Percentiles rank a stretch among this genome's conserved stretches.
phyloP scores from a whole-genome alignment of 768 basidiomycete species.

The Tulasnella sp. region DNA sequence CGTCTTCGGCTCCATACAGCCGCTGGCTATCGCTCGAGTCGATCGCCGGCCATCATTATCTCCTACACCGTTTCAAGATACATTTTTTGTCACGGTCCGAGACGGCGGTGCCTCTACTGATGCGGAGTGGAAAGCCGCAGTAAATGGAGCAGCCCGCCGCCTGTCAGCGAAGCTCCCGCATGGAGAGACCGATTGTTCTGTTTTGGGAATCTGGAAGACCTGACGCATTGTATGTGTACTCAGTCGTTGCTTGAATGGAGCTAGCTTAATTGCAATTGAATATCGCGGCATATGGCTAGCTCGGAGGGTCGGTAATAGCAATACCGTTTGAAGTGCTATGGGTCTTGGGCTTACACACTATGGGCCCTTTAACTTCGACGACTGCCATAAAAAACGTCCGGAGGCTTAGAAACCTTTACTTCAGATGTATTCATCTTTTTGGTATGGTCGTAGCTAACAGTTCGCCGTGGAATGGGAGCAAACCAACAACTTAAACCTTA shows the following conservation, averaged over 20 bases:
- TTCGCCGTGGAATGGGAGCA: too few relatives aligned
- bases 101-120: not conserved
- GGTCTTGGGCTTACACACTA: not conserved
- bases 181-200: not conserved
- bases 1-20: not conserved
- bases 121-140: not conserved
- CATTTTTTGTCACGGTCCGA: slow-evolving; percentile 26
- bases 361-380: too few relatives aligned
- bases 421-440: too few relatives aligned
- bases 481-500: too few relatives aligned
- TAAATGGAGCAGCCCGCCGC: not conserved
- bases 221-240: not conserved
- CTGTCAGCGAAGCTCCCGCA: not conserved
- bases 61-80: slow-evolving; percentile 24
- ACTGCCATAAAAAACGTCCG: too few relatives aligned
- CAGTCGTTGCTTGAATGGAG: not conserved
- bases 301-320: not conserved
- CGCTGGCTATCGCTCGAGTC: slow-evolving; percentile 12
- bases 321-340: not conserved
- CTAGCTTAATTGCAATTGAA: not conserved
- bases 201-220: not conserved
- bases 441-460: too few relatives aligned
- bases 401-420: too few relatives aligned
- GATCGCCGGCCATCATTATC: slow-evolving; percentile 32
- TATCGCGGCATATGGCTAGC: not conserved